These are phyloP conservation scores for Hyaloscypha bicolor DNA, from an alignment of 495 filamentous ascomycete species.

Conservation along the genomic window DNA sequence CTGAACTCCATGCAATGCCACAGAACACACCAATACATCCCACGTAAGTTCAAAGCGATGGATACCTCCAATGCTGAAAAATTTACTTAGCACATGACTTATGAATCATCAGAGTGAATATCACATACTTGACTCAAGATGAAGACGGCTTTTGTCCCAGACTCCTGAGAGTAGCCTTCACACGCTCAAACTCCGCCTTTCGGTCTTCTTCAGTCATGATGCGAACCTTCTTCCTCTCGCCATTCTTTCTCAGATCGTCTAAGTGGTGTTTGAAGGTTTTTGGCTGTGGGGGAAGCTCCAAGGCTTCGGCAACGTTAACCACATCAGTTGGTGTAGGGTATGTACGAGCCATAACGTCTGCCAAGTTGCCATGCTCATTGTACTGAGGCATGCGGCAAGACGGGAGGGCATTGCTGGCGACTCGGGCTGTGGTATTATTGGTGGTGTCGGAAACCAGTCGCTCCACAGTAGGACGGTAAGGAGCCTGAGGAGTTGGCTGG, in stretches of 20 bases:
- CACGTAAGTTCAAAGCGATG: too few relatives aligned
- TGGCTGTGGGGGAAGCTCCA: conserved; percentile 5
- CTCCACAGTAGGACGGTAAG: not conserved
- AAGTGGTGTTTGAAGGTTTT: not conserved
- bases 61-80: too few relatives aligned
- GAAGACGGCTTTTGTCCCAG: not conserved
- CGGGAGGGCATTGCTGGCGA: not conserved
- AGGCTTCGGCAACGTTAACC: not conserved
- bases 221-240: not conserved
- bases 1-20: too few relatives aligned
- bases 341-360: not conserved
- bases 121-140: not conserved
- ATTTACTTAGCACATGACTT: too few relatives aligned
- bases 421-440: not conserved
- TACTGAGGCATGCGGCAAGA: not conserved
- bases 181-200: not conserved
- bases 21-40: too few relatives aligned
- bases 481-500: not conserved
- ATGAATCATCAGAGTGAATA: too few relatives aligned
- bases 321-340: not conserved
- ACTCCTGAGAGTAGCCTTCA: not conserved
- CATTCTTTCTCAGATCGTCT: not conserved
- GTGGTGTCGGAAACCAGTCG: not conserved
- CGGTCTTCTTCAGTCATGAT: not conserved
- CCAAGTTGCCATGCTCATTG: not conserved